Conservation (phyloP, 257 asterid genomes). For the Scutellaria minor region DNA sequence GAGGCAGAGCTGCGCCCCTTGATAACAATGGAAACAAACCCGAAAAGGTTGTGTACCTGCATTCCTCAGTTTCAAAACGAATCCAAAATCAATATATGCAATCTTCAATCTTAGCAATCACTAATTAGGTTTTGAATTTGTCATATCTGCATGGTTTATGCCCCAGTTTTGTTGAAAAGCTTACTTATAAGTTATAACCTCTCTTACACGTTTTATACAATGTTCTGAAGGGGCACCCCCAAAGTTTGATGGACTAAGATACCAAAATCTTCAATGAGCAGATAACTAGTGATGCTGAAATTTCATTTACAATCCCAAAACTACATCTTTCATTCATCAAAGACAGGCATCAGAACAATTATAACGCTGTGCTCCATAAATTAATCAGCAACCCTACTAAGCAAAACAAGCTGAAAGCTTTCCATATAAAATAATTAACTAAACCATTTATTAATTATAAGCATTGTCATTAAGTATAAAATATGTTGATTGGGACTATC, state of each 20-base stretch:
- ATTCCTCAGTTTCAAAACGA: constrained; percentile 14
- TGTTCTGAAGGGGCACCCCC: no score
- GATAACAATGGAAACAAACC: constrained; percentile 82
- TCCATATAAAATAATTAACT: background rate
- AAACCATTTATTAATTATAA: background rate
- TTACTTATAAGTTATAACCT: no score
- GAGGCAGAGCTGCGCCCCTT: constrained; percentile 63
- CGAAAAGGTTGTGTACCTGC: constrained; percentile 81
- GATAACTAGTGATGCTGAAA: no score
- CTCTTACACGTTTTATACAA: no score
- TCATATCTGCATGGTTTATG: background rate
- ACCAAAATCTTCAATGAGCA: background rate
- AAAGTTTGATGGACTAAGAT: background rate
- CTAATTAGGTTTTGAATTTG: background rate
- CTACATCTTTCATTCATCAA: background rate
- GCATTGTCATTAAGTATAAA: background rate
- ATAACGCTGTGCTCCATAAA: no score
- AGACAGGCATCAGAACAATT: no score
- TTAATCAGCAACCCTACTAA: background rate
- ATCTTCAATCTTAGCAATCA: background rate
- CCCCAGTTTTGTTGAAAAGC: no score
- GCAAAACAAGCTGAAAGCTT: background rate
- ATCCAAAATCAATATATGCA: background rate
- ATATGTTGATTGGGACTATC: no score
- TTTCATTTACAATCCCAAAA: no score